Conservation (phyloP, 805 yeast species). For the Starmerella bacillaris region DNA sequence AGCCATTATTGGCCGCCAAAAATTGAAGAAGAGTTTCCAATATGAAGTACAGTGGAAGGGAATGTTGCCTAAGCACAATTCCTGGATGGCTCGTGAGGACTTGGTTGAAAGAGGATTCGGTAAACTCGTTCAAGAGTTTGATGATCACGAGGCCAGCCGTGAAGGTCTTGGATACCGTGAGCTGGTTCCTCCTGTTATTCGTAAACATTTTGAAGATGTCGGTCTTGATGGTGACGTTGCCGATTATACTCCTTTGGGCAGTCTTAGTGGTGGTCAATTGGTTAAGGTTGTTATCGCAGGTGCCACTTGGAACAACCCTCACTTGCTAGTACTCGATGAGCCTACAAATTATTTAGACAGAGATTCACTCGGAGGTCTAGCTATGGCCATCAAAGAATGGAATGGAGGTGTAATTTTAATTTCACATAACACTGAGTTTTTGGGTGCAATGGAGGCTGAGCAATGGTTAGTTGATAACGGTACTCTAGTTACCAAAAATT, state of each 20-base stretch:
- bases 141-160: slow-evolving; percentile 97
- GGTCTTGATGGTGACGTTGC: slow-evolving; percentile 97
- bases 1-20: slow-evolving; percentile 94
- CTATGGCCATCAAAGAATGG: slow-evolving; percentile 97
- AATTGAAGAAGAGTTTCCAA: slow-evolving; percentile 88
- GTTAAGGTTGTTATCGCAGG: slow-evolving; percentile 98
- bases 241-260: slow-evolving; percentile 93
- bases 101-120: slow-evolving; percentile 71
- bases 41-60: slow-evolving; percentile 88
- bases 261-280: slow-evolving; percentile 92
- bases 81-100: slow-evolving; percentile 78
- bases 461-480: slow-evolving; percentile 97
- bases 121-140: slow-evolving; percentile 86
- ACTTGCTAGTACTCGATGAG: slow-evolving; percentile 90
- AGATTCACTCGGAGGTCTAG: slow-evolving; percentile 93
- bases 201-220: slow-evolving; percentile 93
- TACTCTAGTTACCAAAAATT: slow-evolving; percentile 48
- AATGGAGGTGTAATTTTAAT: slow-evolving; percentile 96
- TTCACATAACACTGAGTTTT: slow-evolving; percentile 92
- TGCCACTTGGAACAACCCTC: slow-evolving; percentile 99
- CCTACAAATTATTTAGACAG: slow-evolving; percentile 99
- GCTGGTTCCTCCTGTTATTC: slow-evolving; percentile 71
- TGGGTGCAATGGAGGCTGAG: slow-evolving; percentile 94
- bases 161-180: slow-evolving; percentile 98
- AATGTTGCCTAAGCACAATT: slow-evolving; percentile 83